Evolutionary conservation across 2,329 filamentous ascomycete species (phyloP).

Genomic region (Colletotrichum neosansevieriae): DNA sequence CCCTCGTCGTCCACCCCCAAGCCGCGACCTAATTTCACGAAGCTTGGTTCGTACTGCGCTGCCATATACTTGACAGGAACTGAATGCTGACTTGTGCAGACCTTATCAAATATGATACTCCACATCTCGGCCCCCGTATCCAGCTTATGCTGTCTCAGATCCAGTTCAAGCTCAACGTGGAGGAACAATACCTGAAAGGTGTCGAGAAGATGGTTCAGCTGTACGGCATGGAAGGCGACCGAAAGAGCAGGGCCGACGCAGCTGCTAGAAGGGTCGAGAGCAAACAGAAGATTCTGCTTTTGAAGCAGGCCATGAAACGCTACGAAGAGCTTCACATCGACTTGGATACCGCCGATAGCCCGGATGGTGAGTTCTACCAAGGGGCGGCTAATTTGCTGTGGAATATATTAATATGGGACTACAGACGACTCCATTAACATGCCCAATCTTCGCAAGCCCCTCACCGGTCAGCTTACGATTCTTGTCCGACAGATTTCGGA

Average conservation of each 20-base stretch:
- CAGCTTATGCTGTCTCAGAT: conserved; percentile 99
- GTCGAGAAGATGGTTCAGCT: conserved; percentile 99
- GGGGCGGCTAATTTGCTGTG: conserved; percentile 3
- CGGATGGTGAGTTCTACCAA: conserved; percentile 74
- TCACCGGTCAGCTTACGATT: conserved; percentile 90
- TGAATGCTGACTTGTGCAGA: conserved; percentile 65
- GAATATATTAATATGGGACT: conserved; percentile 15
- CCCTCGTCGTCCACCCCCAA: conserved; percentile 78
- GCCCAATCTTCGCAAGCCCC: conserved; percentile 94
- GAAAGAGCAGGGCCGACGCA: conserved; percentile 94
- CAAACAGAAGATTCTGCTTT: conserved; percentile 95
- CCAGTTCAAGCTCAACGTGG: conserved; percentile 98
- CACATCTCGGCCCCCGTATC: conserved; percentile 94
- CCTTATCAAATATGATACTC: conserved; percentile 98
- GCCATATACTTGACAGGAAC: background rate
- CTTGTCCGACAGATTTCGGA: conserved; percentile 91
- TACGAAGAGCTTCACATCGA: conserved; percentile 98
- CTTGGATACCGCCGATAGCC: conserved; percentile 81
- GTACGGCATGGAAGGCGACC: conserved; percentile 96
- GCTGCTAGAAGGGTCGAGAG: conserved; percentile 92
- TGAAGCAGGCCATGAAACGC: conserved; percentile 95
- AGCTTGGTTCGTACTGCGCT: conserved; percentile 77
- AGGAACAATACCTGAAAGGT: conserved; percentile 98
- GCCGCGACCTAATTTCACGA: conserved; percentile 90
- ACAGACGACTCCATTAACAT: conserved; percentile 96